Evolutionary conservation across 495 filamentous ascomycete species (phyloP), one percentile per base, ranked within the genome.

Genomic region (Neurospora sp.): DNA sequence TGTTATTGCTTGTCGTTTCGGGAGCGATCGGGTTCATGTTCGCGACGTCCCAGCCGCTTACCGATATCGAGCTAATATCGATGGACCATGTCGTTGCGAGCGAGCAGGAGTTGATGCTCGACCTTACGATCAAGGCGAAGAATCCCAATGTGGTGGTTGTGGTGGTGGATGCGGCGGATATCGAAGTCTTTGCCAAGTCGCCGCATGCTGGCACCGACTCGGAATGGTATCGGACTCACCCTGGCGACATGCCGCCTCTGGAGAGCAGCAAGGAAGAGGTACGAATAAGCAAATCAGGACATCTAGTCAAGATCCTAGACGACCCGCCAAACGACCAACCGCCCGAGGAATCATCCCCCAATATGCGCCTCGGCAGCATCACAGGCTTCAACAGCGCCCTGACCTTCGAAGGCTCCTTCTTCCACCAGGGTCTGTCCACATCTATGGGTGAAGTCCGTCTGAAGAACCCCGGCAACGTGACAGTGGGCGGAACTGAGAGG

Each of bases 41-140:
- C 74, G 91, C 94, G 22, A 94, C 94, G 46, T 96, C 94, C n/a
- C 94, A 96, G 74, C 91, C 94, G 9, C 86, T 99, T 12, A 82
- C 89, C 48, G 89, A 92, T 61, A 91, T 98, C 71, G 83, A 89
- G 61, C 85, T 98, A 39, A 80, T 90, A 48, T 89, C 90, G 46
- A 92, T 99, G 73, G 88, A 90, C 74, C 94, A 97, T 76, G 93
- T 99, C 20, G 87, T 98, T 39, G 94, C 94, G 7, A 97, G 93
- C 74, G 91, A 97, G 78, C 92, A 97, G 80, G 96, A 98, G 77
- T 86, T 99, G 22, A 98, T 99, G 91, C 85, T 99, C 74, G 95
- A 99, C 77, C 83, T 98, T 10, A 89, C 91, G n/a, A 92, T 99
- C 44, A 86, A 86, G 73, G 96, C 95, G 1, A 84, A 92, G 73